Evolutionary conservation across 495 filamentous ascomycete genomes (phyloP), one percentile per base, ranked within the genome.

Genomic region (Rusavskia elegans): DNA sequence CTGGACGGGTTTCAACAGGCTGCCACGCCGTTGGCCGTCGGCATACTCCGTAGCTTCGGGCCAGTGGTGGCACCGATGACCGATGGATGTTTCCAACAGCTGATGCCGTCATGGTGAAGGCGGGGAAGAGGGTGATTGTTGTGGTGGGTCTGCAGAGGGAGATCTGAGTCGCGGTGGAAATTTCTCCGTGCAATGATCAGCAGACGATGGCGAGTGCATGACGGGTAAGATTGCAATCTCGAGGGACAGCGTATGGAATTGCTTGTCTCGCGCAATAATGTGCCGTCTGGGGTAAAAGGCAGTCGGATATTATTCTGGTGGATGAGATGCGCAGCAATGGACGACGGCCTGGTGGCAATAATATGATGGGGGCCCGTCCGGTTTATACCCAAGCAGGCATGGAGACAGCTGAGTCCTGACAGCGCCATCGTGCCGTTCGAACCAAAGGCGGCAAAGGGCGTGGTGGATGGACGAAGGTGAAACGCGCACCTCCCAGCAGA

Each of bases 401-500:
- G 23, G 5, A 16, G 44, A 29, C 23, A 46, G 44, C 44, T 23
- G 38, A 16, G 38, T 19, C 38, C 5, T 4, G 8, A 9, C n/a
- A 42, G n/a, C 2, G 7, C 19, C 3, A 2, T 42, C 39, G 39
- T 42, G n/a, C 39, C 39, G 32, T 35, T 35, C 32, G 32, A 35
- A 35, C 32, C 32, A 35, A 1, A 35, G 32, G 32, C 32, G 2
- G 32, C 7, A 6, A 27, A 48, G 17, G 5, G 6, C 2, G 25
- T 6, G 1, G 7, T 27, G 25, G 25, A 27, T 48, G n/a, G 45
- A 8, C n/a, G n/a, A 29, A 35, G 17, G 20, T 50, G 48, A 50
- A 50, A 50, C 48, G 21, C 48, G 48, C 48, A 50, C 48, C 29
- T 39, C 48, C 32, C 48, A 50, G 36, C 48, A 36, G 29, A 39